Base-by-base conservation (phyloP, 176 grass and related monocot genomes). In the Lolium rigidum region DNA sequence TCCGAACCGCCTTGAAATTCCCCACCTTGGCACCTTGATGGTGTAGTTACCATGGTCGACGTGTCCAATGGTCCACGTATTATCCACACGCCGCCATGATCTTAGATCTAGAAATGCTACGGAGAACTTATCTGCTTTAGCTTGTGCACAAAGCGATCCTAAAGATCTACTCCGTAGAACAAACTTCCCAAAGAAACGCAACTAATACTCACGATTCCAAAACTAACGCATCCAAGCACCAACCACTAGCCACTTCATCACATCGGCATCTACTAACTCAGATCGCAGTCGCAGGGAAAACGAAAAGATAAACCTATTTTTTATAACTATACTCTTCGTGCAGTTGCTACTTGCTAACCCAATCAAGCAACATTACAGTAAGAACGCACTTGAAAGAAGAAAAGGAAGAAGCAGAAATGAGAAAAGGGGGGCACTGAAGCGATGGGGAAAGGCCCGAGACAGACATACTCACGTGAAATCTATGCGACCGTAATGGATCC, bases 81-180 rank as follows among this genome's bases (percentile, higher is more conserved):
- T 49, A 49, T 49, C 9, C 12, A 10, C 44, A 49, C 47, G 10
- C 12, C 47, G 47, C 47, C 16, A 56, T 56, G 54, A 6, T 18
- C 54, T 56, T 56, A 56, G 16, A 56, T 56, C 54, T 56, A n/a
- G 55, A 58, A 58, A 7, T 58, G 55, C 18, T 9, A n/a, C 55
- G 3, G 18, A 58, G 18, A 20, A 57, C 25, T 52, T 13, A 66
- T 10, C 64, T 62, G 60, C 48, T 15, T 74, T 44, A 82, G 10
- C 16, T 47, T 82, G 2, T 14, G 57, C 76, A 55, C 21, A 21
- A 70, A 65, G 57, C 31, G 51, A 82, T 60, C 31, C 31, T 20
- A 60, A 60, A 82, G 16, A 73, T 84, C 66, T 49, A 88, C 41
- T 46, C n/a, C n/a, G n/a, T n/a, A 28, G 26, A 88, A 26, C 64